phyloP scores from a whole-genome alignment of 2,329 filamentous ascomycete genomes.

The Phialocephala subalpina region DNA sequence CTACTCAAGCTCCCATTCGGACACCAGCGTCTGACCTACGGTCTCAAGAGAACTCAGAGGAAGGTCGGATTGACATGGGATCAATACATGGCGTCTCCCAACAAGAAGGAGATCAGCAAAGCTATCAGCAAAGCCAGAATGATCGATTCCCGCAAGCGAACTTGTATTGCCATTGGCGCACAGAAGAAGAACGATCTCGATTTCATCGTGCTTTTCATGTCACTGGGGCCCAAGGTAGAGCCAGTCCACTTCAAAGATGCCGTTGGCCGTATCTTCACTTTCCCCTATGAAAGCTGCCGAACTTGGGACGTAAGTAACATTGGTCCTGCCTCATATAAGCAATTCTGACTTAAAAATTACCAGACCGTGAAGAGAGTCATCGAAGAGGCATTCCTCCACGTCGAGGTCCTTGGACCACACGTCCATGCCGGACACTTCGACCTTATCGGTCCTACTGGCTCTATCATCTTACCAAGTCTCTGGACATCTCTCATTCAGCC shows the following conservation, averaged over 20 bases:
- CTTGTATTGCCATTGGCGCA: slow-evolving; percentile 13
- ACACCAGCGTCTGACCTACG: slow-evolving; percentile 7
- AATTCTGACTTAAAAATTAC: neutral
- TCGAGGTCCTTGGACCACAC: slow-evolving; percentile 76
- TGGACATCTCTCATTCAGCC: slow-evolving; percentile 83
- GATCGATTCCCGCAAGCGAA: slow-evolving; percentile 9
- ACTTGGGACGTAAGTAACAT: slow-evolving; percentile 7
- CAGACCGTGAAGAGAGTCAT: neutral
- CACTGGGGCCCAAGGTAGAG: slow-evolving; percentile 7
- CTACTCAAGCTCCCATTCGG: slow-evolving; percentile 17
- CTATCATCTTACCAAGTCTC: slow-evolving; percentile 79
- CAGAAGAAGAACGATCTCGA: slow-evolving; percentile 8
- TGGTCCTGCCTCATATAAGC: neutral
- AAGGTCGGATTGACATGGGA: slow-evolving; percentile 16
- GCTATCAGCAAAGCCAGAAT: slow-evolving; percentile 6
- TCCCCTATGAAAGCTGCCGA: slow-evolving; percentile 14
- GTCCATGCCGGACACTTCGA: slow-evolving; percentile 82
- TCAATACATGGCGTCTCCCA: slow-evolving; percentile 10
- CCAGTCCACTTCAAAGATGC: slow-evolving; percentile 17
- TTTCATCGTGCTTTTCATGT: slow-evolving; percentile 14
- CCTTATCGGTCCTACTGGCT: slow-evolving; percentile 75
- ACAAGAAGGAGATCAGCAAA: slow-evolving; percentile 16
- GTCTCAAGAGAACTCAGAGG: slow-evolving; percentile 9
- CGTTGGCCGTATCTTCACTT: slow-evolving; percentile 14
- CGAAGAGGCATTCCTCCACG: slow-evolving; percentile 73